These are phyloP conservation scores for Amanita rubescens DNA, from an alignment of 768 basidiomycete species.

Conservation along the genomic window DNA sequence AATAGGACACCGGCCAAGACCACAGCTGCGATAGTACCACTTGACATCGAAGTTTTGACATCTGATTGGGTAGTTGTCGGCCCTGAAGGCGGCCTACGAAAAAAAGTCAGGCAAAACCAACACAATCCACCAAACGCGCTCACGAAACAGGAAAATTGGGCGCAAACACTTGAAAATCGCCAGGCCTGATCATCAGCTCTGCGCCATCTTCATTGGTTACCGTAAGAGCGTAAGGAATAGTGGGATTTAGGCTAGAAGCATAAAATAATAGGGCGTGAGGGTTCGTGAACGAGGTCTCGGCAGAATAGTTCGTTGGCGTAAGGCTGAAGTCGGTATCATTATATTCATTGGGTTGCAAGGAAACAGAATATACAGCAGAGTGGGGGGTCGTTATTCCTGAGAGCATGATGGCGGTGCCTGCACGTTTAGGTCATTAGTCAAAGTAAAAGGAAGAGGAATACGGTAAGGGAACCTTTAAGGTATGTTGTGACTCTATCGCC, in stretches of 20 bases:
- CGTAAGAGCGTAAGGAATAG: conserved; percentile 38
- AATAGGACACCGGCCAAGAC: conserved; percentile 49
- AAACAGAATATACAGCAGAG: conserved; percentile 53
- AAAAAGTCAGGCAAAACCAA: not conserved
- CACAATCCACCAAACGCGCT: not conserved
- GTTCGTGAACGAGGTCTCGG: conserved; percentile 44
- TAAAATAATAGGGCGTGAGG: conserved; percentile 54
- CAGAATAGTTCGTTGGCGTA: conserved; percentile 38
- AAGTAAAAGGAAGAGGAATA: not conserved
- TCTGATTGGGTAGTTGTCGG: conserved; percentile 1
- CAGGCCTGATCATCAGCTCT: conserved; percentile 40
- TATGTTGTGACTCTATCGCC: conserved; percentile 37
- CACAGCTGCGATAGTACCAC: conserved; percentile 62
- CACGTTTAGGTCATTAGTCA: not conserved
- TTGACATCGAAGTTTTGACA: conserved; percentile 16
- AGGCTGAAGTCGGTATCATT: conserved; percentile 22
- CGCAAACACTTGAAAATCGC: conserved; percentile 41
- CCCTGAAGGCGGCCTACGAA: not conserved
- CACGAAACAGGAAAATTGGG: conserved; percentile 20
- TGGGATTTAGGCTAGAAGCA: conserved; percentile 50
- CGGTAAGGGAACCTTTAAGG: conserved; percentile 39
- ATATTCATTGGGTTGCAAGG: not conserved
- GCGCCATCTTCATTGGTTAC: conserved; percentile 51
- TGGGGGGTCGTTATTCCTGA: conserved; percentile 51
- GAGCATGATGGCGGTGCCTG: conserved; percentile 58